Evolutionary conservation across 306 rosid genomes (phyloP).

Genomic region (Lathyrus oleraceus): DNA sequence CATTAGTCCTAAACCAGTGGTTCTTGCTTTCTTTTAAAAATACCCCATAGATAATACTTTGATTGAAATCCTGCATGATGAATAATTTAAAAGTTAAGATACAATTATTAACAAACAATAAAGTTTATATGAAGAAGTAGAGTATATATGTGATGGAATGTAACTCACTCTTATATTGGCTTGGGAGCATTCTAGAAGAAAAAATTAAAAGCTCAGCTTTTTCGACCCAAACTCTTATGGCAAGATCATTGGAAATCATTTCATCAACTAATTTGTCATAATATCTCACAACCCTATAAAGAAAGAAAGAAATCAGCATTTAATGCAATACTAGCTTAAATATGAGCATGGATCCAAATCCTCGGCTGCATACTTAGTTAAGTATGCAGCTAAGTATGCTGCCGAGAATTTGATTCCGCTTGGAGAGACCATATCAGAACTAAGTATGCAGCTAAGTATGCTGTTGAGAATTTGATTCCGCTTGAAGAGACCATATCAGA

Average conservation of each 20-base stretch:
- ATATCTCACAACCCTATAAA: constrained; percentile 45
- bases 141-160: background rate
- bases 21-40: constrained; percentile 50
- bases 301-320: background rate
- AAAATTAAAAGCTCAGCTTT: constrained; percentile 69
- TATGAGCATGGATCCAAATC: too few species aligned
- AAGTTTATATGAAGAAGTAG: background rate
- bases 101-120: constrained; percentile 11
- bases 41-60: constrained; percentile 78
- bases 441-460: too few species aligned
- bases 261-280: constrained; percentile 46
- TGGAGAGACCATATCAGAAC: too few species aligned
- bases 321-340: background rate
- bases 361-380: too few species aligned
- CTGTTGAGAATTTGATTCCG: too few species aligned
- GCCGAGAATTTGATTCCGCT: too few species aligned
- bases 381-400: too few species aligned
- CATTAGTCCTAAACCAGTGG: background rate
- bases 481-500: too few species aligned
- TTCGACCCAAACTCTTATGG: constrained; percentile 50
- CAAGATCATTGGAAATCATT: constrained; percentile 56
- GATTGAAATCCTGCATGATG: constrained; percentile 57
- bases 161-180: constrained; percentile 53
- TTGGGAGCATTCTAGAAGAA: constrained; percentile 56
- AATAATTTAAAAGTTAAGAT: background rate